A percentile compares a stretch with the other conserved stretches of the same genome.
phyloP scores from a whole-genome alignment of 257 asterid species.

The Capsicum pubescens region DNA sequence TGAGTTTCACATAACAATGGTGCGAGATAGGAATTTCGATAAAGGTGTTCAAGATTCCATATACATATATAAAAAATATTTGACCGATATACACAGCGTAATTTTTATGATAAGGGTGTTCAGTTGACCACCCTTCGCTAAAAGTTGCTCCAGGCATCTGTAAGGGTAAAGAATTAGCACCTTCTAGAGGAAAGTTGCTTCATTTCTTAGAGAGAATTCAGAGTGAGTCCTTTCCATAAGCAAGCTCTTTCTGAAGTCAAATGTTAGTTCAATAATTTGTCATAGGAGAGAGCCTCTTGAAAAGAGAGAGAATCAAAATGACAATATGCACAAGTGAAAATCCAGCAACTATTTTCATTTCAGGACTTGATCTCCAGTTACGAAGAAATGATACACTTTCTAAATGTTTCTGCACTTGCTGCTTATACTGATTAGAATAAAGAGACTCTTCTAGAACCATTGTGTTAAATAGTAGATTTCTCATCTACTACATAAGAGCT shows the following conservation, averaged over 20 bases:
- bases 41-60: no score
- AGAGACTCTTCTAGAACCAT: neutral
- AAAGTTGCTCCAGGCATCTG: neutral
- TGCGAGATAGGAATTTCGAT: no score
- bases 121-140: neutral
- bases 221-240: neutral
- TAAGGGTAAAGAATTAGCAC: neutral
- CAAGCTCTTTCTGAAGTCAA: neutral
- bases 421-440: neutral
- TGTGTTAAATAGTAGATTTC: neutral
- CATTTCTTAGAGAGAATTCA: neutral
- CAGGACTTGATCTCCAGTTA: neutral
- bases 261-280: neutral
- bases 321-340: neutral
- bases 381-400: neutral
- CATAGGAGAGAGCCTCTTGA: neutral
- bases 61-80: neutral
- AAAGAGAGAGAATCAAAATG: neutral
- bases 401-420: neutral
- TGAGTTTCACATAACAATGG: no score
- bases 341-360: neutral
- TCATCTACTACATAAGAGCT: no score
- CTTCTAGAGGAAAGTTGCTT: neutral
- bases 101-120: neutral
- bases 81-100: neutral